phyloP scores from a whole-genome alignment of 2,329 filamentous ascomycete genomes.

The Microascus cirrosus region DNA sequence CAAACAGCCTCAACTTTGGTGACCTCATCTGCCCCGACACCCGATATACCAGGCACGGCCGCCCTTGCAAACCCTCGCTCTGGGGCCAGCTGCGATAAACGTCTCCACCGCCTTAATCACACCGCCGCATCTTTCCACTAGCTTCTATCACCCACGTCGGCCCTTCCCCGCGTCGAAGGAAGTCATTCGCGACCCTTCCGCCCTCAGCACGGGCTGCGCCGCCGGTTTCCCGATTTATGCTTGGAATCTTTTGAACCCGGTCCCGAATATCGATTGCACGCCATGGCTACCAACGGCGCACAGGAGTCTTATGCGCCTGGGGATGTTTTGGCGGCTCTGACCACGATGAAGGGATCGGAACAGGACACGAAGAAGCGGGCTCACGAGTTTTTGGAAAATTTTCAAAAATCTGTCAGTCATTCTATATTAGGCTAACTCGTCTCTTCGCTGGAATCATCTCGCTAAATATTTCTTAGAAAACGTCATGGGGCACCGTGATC shows the following conservation, averaged over 20 bases:
- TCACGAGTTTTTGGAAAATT: conserved; percentile 82
- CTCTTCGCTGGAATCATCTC: background rate
- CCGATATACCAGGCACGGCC: background rate
- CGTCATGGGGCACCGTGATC: conserved; percentile 85
- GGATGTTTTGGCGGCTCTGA: conserved; percentile 72
- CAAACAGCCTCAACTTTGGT: background rate
- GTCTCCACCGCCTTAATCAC: background rate
- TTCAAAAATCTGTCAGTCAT: conserved; percentile 86
- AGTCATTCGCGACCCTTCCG: background rate
- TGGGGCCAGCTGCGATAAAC: background rate
- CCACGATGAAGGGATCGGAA: conserved; percentile 82
- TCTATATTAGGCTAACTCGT: conserved; percentile 1
- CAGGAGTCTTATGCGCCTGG: conserved; percentile 65
- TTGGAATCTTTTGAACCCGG: background rate
- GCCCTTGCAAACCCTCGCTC: background rate
- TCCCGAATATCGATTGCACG: conserved; percentile 6
- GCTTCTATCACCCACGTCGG: background rate
- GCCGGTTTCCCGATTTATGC: background rate
- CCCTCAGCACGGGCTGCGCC: background rate
- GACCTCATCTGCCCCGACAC: background rate
- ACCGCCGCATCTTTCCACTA: background rate
- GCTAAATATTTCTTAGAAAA: conserved; percentile 45
- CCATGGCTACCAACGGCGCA: conserved; percentile 56
- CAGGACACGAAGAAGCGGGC: conserved; percentile 78
- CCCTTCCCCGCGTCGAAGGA: background rate